These are phyloP conservation scores for Botrytis sinoallii DNA, from an alignment of 2,329 filamentous ascomycete species.

Conservation along the genomic window DNA sequence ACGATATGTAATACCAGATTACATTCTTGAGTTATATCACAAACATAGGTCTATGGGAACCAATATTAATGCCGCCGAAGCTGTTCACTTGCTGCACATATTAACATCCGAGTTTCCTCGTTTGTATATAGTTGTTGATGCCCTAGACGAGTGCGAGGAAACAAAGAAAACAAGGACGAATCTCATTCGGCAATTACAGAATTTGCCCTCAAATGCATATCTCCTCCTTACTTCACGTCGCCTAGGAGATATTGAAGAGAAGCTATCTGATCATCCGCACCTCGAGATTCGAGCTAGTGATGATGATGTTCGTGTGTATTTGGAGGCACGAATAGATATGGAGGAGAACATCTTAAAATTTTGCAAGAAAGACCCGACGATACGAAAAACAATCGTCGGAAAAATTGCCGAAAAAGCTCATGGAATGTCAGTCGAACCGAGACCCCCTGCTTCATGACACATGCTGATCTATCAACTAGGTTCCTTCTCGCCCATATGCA, in stretches of 20 bases:
- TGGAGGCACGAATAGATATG: conserved; percentile 2
- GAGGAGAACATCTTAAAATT: conserved; percentile 14
- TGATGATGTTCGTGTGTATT: conserved; percentile 32
- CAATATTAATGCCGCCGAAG: conserved; percentile 27
- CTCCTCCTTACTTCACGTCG: conserved; percentile 39
- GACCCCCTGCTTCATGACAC: too few species aligned
- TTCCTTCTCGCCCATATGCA: conserved; percentile 38
- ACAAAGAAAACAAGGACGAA: conserved; percentile 1
- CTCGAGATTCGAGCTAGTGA: conserved; percentile 37
- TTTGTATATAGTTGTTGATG: conserved; percentile 27
- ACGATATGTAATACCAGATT: conserved; percentile 21
- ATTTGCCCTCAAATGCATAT: conserved; percentile 27
- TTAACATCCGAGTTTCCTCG: conserved; percentile 26
- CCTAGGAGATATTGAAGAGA: conserved; percentile 29
- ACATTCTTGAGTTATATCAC: conserved; percentile 31
- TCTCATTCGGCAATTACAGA: conserved; percentile 35
- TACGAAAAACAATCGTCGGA: conserved; percentile 3
- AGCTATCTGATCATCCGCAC: conserved; percentile 24
- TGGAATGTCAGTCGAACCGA: conserved; percentile 12
- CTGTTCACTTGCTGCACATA: conserved; percentile 25
- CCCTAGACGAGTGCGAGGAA: conserved; percentile 26
- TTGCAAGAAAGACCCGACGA: conserved; percentile 14
- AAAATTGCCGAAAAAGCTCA: conserved; percentile 11
- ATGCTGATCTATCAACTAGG: conserved; percentile 7
- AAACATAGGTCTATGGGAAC: conserved; percentile 22